Percentiles rank a stretch among this genome's conserved stretches.
These are phyloP conservation scores for Kuraishia piskuri DNA, from an alignment of 805 yeast species.

Conservation along the genomic window DNA sequence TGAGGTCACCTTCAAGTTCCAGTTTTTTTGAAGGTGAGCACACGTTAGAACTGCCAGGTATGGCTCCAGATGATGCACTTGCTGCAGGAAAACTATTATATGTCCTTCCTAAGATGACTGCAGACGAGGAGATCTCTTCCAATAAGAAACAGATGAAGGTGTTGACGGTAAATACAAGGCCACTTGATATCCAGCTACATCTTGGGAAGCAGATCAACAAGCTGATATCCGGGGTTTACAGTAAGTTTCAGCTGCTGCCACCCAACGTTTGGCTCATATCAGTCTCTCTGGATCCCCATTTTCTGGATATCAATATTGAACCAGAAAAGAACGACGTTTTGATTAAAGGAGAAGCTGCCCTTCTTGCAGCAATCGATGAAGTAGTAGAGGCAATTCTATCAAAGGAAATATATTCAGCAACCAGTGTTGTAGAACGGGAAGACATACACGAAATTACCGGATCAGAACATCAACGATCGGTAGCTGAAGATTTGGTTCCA, in stretches of 20 bases:
- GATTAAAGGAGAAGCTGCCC: slow-evolving; percentile 13
- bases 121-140: slow-evolving; percentile 15
- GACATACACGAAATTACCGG: no score
- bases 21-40: slow-evolving; percentile 11
- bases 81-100: slow-evolving; percentile 8
- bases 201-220: slow-evolving; percentile 23
- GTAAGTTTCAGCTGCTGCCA: slow-evolving; percentile 11
- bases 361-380: slow-evolving; percentile 12
- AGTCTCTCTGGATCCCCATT: slow-evolving; percentile 12
- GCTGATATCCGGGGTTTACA: slow-evolving; percentile 16
- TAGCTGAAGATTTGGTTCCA: no score
- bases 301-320: slow-evolving; percentile 32
- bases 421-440: no score
- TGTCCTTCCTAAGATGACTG: slow-evolving; percentile 26
- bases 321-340: slow-evolving; percentile 35
- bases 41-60: slow-evolving; percentile 1
- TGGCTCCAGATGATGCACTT: slow-evolving; percentile 1
- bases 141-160: slow-evolving; percentile 15
- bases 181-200: slow-evolving; percentile 15
- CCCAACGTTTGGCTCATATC: slow-evolving; percentile 28
- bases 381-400: slow-evolving; percentile 1
- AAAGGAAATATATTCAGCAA: not conserved
- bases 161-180: slow-evolving; percentile 26
- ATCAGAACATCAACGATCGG: no score
- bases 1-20: slow-evolving; percentile 6